Conservation (phyloP, 371 early-diverging fungal species). For the Spraguea lophii region DNA sequence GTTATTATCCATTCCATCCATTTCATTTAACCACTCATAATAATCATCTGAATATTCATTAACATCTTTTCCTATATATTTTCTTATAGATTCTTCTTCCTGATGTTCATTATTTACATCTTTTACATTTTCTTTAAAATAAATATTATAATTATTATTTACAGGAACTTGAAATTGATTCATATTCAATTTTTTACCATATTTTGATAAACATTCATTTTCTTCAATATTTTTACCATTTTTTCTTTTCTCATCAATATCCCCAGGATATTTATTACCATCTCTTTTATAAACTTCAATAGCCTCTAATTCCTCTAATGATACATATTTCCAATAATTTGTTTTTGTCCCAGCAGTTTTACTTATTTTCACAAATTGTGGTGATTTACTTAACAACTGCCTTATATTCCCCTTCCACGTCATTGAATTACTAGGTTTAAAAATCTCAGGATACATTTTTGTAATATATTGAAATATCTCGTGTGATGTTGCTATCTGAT, state of each 20-base stretch:
- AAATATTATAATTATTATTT: too few species aligned
- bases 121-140: too few species aligned
- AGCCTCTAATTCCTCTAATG: background rate
- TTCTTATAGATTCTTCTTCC: too few species aligned
- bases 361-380: slow-evolving; percentile 27
- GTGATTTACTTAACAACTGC: slow-evolving; percentile 24
- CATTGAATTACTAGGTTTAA: slow-evolving; percentile 16
- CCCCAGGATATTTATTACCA: background rate
- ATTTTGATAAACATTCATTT: too few species aligned
- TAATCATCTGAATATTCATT: too few species aligned
- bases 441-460: slow-evolving; percentile 19
- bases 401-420: slow-evolving; percentile 35
- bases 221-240: too few species aligned
- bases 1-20: too few species aligned
- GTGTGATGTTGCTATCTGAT: slow-evolving; percentile 11
- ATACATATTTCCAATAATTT: slow-evolving; percentile 24
- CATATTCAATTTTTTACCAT: too few species aligned
- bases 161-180: too few species aligned
- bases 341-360: slow-evolving; percentile 6
- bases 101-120: too few species aligned
- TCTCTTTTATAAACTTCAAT: background rate
- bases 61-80: too few species aligned
- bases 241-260: background rate
- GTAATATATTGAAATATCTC: slow-evolving; percentile 26
- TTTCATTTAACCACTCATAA: too few species aligned